Conservation (phyloP, 768 basidiomycete species). For the Tephrocybe rancida region DNA sequence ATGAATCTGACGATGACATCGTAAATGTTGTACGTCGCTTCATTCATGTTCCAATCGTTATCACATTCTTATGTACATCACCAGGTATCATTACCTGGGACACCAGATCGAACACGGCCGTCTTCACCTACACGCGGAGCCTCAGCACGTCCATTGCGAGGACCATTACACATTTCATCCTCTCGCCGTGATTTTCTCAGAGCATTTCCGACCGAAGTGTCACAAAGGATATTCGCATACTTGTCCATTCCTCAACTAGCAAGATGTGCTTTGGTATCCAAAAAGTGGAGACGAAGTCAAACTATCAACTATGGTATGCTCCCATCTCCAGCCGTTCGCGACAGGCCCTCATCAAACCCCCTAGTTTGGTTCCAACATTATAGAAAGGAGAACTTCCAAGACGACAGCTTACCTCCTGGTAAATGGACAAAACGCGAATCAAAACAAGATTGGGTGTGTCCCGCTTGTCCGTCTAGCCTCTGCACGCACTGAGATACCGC, state of each 20-base stretch:
- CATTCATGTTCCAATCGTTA: not conserved
- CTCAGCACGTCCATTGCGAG: conserved; percentile 48
- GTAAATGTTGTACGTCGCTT: conserved; percentile 64
- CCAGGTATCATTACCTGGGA: conserved; percentile 69
- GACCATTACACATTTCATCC: conserved; percentile 44
- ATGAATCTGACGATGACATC: conserved; percentile 70
- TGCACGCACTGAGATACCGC: conserved; percentile 10
- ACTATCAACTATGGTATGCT: conserved; percentile 85
- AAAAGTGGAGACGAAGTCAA: conserved; percentile 88
- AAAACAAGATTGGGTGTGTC: conserved; percentile 86
- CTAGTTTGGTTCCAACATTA: conserved; percentile 95
- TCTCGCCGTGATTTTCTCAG: conserved; percentile 62
- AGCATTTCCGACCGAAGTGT: conserved; percentile 77
- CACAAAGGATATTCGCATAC: conserved; percentile 72
- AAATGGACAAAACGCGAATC: conserved; percentile 95
- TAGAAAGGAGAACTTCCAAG: conserved; percentile 84
- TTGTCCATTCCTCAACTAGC: conserved; percentile 70
- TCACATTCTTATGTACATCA: conserved; percentile 9
- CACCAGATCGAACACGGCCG: conserved; percentile 67
- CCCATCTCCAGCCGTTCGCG: not conserved
- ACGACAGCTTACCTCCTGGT: conserved; percentile 73
- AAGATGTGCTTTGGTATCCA: conserved; percentile 77
- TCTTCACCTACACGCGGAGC: conserved; percentile 53
- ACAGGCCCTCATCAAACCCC: not conserved
- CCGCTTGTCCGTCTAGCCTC: not conserved